Evolutionary conservation across 768 basidiomycete genomes (phyloP).

Genomic region (Ramaria rubella): DNA sequence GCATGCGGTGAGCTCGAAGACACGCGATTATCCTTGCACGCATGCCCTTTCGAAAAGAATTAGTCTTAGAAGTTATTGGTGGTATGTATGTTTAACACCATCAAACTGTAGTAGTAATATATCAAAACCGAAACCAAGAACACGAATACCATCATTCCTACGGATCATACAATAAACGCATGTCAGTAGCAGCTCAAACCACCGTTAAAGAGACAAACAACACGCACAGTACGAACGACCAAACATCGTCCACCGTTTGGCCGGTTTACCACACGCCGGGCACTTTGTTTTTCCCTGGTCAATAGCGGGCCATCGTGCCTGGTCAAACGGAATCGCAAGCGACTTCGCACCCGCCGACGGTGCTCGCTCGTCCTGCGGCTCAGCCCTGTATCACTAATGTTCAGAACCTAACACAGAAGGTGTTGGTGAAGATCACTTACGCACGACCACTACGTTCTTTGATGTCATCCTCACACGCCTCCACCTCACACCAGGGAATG

Average conservation of each 20-base stretch:
- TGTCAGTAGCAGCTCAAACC: too few species aligned
- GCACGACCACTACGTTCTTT: slow-evolving; percentile 86
- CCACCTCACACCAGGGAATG: slow-evolving; percentile 94
- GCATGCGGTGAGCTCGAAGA: too few species aligned
- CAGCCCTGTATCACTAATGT: slow-evolving; percentile 44
- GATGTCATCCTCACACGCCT: slow-evolving; percentile 94
- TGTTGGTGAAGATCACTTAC: slow-evolving; percentile 41
- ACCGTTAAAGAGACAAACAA: too few species aligned
- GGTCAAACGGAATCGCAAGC: slow-evolving; percentile 93
- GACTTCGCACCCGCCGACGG: slow-evolving; percentile 98
- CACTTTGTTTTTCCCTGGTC: slow-evolving; percentile 85
- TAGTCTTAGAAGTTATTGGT: too few species aligned
- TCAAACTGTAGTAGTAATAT: too few species aligned
- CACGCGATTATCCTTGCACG: too few species aligned
- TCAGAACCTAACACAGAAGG: slow-evolving; percentile 1
- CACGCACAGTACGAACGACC: slow-evolving; percentile 69
- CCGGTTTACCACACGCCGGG: slow-evolving; percentile 77
- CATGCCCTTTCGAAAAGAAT: too few species aligned
- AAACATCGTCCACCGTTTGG: slow-evolving; percentile 97
- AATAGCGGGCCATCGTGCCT: slow-evolving; percentile 72
- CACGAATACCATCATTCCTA: too few species aligned
- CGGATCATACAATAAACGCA: too few species aligned
- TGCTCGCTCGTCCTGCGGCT: slow-evolving; percentile 88
- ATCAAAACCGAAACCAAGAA: too few species aligned
- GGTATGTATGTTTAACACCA: too few species aligned